Evolutionary conservation across 192 early-diverging fungal species (phyloP).

Genomic region (Diversispora epigaea): DNA sequence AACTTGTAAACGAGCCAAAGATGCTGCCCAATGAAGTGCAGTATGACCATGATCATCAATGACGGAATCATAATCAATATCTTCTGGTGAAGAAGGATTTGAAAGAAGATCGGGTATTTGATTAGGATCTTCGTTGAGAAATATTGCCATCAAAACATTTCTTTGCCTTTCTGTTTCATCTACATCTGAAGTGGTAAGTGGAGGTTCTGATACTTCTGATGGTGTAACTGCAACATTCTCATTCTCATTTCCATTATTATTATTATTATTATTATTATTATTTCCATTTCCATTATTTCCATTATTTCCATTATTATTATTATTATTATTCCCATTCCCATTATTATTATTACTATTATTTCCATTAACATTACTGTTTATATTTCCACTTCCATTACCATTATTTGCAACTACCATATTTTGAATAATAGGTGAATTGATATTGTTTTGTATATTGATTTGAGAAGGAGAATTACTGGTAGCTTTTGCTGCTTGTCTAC

Average conservation of each 20-base stretch:
- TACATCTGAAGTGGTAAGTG: conserved; percentile 1
- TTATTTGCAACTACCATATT: background rate
- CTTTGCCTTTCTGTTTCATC: conserved; percentile 37
- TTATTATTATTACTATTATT: background rate
- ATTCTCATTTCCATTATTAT: background rate
- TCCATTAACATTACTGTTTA: background rate
- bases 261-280: background rate
- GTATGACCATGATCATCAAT: conserved; percentile 97
- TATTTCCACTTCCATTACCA: background rate
- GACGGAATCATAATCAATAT: conserved; percentile 75
- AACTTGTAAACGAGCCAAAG: conserved; percentile 74
- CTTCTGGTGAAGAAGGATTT: conserved; percentile 40
- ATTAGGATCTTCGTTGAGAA: conserved; percentile 71
- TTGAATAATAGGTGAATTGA: background rate
- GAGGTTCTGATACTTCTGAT: conserved; percentile 1
- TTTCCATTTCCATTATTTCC: background rate
- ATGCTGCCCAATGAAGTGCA: conserved; percentile 94
- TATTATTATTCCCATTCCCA: background rate
- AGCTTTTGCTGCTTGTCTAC: background rate
- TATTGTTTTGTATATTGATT: background rate
- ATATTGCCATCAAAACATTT: conserved; percentile 80
- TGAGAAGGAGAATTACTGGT: background rate
- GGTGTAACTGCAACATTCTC: background rate
- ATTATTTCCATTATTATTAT: background rate
- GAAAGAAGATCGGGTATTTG: conserved; percentile 57